Conservation (phyloP, 192 early-diverging fungal genomes). For the Funneliformis geosporum region DNA sequence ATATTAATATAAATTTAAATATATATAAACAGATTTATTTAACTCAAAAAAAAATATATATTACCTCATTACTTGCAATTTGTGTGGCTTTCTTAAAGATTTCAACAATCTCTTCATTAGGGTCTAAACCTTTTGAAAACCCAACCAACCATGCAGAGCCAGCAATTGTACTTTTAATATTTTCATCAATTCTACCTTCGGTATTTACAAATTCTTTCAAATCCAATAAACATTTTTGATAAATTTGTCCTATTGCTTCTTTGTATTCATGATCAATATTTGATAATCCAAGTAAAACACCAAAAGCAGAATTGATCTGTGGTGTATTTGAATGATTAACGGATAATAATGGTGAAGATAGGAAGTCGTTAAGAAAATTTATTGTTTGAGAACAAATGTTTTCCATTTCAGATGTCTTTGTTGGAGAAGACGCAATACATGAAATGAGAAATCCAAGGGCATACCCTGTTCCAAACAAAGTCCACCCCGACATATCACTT, state of each 20-base stretch:
- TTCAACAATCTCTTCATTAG: slow-evolving; percentile 26
- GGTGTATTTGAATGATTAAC: background rate
- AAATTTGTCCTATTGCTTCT: background rate
- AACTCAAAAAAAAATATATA: background rate
- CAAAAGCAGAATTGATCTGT: slow-evolving; percentile 34
- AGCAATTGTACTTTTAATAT: slow-evolving; percentile 2
- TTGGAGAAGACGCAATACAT: slow-evolving; percentile 37
- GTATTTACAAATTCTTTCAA: slow-evolving; percentile 22
- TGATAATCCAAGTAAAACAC: slow-evolving; percentile 41
- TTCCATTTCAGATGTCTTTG: slow-evolving; percentile 40
- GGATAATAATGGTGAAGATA: slow-evolving; percentile 18
- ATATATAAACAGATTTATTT: slow-evolving; percentile 8
- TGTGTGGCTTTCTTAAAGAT: slow-evolving; percentile 32
- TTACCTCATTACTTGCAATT: slow-evolving; percentile 32
- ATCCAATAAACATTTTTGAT: slow-evolving; percentile 15
- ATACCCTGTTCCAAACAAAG: slow-evolving; percentile 43
- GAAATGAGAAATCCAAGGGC: slow-evolving; percentile 44
- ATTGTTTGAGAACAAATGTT: slow-evolving; percentile 37
- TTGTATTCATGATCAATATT: slow-evolving; percentile 26
- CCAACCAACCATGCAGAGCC: slow-evolving; percentile 25
- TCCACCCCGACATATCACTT: slow-evolving; percentile 41
- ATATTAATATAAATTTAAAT: background rate
- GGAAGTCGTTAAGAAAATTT: slow-evolving; percentile 29
- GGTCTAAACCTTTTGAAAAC: background rate
- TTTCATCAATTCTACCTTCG: background rate